Evolutionary conservation across 2,329 filamentous ascomycete genomes (phyloP), one percentile per base, ranked within the genome.

Genomic region (Mycosphaerella sp.): DNA sequence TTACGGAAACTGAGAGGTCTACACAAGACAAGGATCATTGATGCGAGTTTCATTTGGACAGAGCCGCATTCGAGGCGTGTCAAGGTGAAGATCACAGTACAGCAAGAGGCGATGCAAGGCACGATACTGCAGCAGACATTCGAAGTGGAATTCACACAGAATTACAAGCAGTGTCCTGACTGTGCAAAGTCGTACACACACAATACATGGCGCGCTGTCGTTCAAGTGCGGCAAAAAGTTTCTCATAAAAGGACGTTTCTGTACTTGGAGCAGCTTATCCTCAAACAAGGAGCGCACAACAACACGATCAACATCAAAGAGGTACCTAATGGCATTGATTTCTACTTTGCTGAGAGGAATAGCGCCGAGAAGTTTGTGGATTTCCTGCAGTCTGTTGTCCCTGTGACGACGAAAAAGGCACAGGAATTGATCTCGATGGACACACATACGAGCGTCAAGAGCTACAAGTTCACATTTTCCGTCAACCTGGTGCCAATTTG

Each of bases 271-370:
- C 92, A 98, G 77, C 79, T 97, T 53, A 95, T 98, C 64, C 78
- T 98, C 64, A 97, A 96, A 77, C 90, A 97, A 70, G 82, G 82
- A 53, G 93, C 92, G 3, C 91, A 95, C 71, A 82, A 83, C 61
- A 91, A 98, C 63, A 93, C 92, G 0, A 91, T 96, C 73, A 98
- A 97, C 71, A 98, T 98, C 74, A 96, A 95, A 70, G 93, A 98
- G 74, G 87, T 89, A 29, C 91, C 91, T 73, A 90, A 96, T 64
- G 93, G 93, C 1, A 84, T 98, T 56, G 93, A 98, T 70, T 98
- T 98, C 72, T 98, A 85, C 78, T 98, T 93, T 68, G 81, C 89
- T 0, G 84, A 87, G 55, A 80, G 89, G 65, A 98, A 96, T 67
- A 87, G 95, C 64, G 92, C 91, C 6, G 89, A 95, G 67, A 90